Conservation (phyloP, 2,329 filamentous ascomycete species). For the Microdochium paspali region DNA sequence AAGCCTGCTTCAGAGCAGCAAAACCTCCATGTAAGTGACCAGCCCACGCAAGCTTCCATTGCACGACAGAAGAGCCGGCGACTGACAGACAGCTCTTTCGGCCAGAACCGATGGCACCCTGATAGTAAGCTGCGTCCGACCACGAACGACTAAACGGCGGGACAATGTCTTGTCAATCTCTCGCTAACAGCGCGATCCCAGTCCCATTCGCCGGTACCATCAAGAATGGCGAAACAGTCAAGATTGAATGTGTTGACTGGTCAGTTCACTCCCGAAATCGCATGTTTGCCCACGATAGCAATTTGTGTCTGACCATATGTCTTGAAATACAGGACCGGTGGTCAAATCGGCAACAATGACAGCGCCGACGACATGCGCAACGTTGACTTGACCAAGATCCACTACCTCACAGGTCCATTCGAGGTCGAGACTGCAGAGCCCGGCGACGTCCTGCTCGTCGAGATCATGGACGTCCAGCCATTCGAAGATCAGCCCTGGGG, state of each 20-base stretch:
- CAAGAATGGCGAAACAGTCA: conserved; percentile 77
- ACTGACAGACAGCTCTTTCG: conserved; percentile 3
- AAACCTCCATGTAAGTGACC: conserved; percentile 55
- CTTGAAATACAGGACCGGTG: conserved; percentile 44
- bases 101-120: conserved; percentile 84
- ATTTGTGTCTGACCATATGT: background rate
- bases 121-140: too few species aligned
- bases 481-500: conserved; percentile 83
- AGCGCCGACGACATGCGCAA: conserved; percentile 80
- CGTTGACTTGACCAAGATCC: conserved; percentile 74
- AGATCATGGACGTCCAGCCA: conserved; percentile 90
- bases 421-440: conserved; percentile 77
- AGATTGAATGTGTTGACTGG: conserved; percentile 90
- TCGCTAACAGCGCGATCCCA: too few species aligned
- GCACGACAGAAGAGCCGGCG: too few species aligned
- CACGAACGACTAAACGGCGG: too few species aligned
- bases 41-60: background rate
- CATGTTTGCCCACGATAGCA: conserved; percentile 4
- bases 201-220: conserved; percentile 68
- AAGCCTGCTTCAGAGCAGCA: conserved; percentile 62
- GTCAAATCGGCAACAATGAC: conserved; percentile 84
- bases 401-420: conserved; percentile 86
- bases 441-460: conserved; percentile 75
- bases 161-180: too few species aligned
- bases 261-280: conserved; percentile 15